Percentiles rank a stretch among this genome's conserved stretches.
Evolutionary conservation across 805 yeast genomes (phyloP).

Genomic region (Yarrowia deformans): DNA sequence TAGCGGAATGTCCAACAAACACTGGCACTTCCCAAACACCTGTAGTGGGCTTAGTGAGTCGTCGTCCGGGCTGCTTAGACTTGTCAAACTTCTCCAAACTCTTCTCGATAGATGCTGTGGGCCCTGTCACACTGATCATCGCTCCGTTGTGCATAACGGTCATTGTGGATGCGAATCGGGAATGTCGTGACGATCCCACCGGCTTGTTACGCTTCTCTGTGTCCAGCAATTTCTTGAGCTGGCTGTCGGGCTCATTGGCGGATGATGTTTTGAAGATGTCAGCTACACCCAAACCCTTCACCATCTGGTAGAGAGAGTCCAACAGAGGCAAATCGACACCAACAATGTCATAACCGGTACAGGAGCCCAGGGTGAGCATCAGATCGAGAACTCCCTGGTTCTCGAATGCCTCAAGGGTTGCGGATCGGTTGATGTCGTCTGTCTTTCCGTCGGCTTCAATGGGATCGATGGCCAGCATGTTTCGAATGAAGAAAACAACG

Average conservation of each 20-base stretch:
- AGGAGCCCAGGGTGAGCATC: slow-evolving; percentile 71
- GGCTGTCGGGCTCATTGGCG: slow-evolving; percentile 5
- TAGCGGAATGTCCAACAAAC: background rate
- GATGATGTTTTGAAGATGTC: background rate
- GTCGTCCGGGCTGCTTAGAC: slow-evolving; percentile 10
- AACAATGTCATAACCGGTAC: slow-evolving; percentile 69
- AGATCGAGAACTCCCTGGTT: slow-evolving; percentile 76
- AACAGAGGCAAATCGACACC: slow-evolving; percentile 67
- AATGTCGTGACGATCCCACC: slow-evolving; percentile 9
- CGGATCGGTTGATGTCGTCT: slow-evolving; percentile 73
- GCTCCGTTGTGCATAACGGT: slow-evolving; percentile 22
- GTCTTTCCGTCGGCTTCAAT: slow-evolving; percentile 53
- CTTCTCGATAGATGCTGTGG: slow-evolving; percentile 2
- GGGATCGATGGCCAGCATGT: slow-evolving; percentile 79
- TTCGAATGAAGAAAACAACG: slow-evolving; percentile 76
- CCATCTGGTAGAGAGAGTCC: slow-evolving; percentile 71
- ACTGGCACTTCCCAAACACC: slow-evolving; percentile 34
- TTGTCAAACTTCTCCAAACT: slow-evolving; percentile 21
- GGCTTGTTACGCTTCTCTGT: slow-evolving; percentile 14
- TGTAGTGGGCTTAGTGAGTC: background rate
- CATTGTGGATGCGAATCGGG: slow-evolving; percentile 27
- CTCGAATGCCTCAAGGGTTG: slow-evolving; percentile 65
- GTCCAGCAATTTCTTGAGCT: slow-evolving; percentile 2
- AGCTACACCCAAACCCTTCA: slow-evolving; percentile 60
- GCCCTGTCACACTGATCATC: slow-evolving; percentile 21